Evolutionary conservation across 2,329 filamentous ascomycete genomes (phyloP).

Genomic region (Cadophora luteo-olivacea): DNA sequence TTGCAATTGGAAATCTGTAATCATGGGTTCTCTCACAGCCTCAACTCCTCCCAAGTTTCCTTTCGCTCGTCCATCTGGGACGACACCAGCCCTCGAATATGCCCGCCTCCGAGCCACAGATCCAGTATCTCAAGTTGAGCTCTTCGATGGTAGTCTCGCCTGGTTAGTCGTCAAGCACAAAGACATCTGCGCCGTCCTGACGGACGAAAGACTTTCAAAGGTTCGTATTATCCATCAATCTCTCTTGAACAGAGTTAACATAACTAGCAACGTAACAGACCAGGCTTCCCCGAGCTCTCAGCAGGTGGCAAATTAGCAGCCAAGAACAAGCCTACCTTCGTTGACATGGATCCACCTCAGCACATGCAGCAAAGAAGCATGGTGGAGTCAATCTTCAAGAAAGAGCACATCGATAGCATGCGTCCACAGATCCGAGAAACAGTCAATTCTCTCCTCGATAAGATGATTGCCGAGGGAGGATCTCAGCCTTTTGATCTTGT

Average conservation of each 20-base stretch:
- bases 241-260: not conserved
- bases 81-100: slow-evolving; percentile 53
- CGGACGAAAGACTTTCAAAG: slow-evolving; percentile 54
- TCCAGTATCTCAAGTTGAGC: slow-evolving; percentile 52
- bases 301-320: slow-evolving; percentile 54
- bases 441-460: slow-evolving; percentile 51
- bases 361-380: slow-evolving; percentile 56
- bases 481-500: slow-evolving; percentile 53
- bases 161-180: slow-evolving; percentile 57
- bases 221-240: not conserved
- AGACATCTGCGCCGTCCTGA: slow-evolving; percentile 53
- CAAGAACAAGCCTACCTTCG: slow-evolving; percentile 57
- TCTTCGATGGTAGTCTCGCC: slow-evolving; percentile 54
- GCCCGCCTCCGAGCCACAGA: slow-evolving; percentile 50
- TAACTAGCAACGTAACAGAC: slow-evolving; percentile 48
- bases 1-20: not conserved
- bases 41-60: slow-evolving; percentile 45
- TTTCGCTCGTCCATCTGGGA: slow-evolving; percentile 48
- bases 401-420: slow-evolving; percentile 48
- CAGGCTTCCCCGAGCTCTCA: slow-evolving; percentile 55
- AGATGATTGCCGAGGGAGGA: slow-evolving; percentile 48
- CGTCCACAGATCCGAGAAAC: slow-evolving; percentile 55
- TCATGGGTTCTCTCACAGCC: not conserved
- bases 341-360: slow-evolving; percentile 57
- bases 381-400: slow-evolving; percentile 53